Percentiles rank a stretch among this genome's conserved stretches.
Evolutionary conservation across 495 filamentous ascomycete species (phyloP).

Genomic region (Aspergillus wentii): DNA sequence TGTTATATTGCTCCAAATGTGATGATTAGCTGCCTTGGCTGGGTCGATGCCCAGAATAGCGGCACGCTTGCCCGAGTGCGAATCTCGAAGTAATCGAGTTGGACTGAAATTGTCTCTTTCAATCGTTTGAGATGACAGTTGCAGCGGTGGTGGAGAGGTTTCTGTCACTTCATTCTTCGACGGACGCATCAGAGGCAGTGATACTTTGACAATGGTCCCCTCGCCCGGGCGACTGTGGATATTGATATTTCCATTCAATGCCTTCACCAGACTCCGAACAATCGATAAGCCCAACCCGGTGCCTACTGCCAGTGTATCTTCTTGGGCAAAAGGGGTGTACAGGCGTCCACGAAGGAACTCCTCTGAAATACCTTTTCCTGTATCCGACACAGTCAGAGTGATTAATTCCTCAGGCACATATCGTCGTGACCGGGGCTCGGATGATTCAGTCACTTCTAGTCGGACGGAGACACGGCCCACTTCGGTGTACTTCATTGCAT

Average conservation of each 20-base stretch:
- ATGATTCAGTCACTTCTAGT: slow-evolving; percentile 42
- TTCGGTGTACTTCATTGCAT: slow-evolving; percentile 75
- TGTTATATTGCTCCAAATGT: slow-evolving; percentile 18
- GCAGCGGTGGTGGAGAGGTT: slow-evolving; percentile 13
- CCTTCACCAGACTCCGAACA: slow-evolving; percentile 49
- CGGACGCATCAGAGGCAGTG: slow-evolving; percentile 36
- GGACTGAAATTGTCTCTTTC: slow-evolving; percentile 21
- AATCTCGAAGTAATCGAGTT: slow-evolving; percentile 23
- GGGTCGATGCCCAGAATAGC: slow-evolving; percentile 30
- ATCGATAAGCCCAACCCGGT: slow-evolving; percentile 51
- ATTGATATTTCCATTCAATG: slow-evolving; percentile 48
- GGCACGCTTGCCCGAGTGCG: slow-evolving; percentile 17
- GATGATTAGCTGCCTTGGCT: slow-evolving; percentile 8
- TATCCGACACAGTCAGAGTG: slow-evolving; percentile 56
- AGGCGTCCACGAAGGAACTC: slow-evolving; percentile 66
- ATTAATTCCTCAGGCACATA: slow-evolving; percentile 33
- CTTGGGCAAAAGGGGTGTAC: slow-evolving; percentile 73
- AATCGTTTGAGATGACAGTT: no score
- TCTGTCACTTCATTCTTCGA: slow-evolving; percentile 17
- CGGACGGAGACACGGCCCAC: slow-evolving; percentile 60
- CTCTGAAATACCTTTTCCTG: slow-evolving; percentile 68
- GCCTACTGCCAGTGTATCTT: slow-evolving; percentile 56
- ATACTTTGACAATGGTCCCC: slow-evolving; percentile 49
- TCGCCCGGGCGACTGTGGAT: slow-evolving; percentile 44
- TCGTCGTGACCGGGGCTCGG: slow-evolving; percentile 27